Base-by-base conservation (phyloP, 108 stramenopile species). In the Nitzschia sp. region DNA sequence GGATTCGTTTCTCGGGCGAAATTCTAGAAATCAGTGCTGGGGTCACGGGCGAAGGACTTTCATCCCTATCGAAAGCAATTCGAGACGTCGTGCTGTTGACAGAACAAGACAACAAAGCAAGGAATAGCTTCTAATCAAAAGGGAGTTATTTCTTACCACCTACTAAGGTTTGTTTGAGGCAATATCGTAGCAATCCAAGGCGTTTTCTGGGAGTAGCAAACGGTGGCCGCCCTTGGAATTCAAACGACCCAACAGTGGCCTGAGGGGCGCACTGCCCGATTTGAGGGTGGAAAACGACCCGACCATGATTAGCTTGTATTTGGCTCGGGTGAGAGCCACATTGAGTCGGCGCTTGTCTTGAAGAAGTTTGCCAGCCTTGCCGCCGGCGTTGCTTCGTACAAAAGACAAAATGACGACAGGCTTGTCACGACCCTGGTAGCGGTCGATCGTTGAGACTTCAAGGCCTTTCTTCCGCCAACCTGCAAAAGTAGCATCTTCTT, bases 351-450 rank as follows among this genome's bases (percentile, higher is more conserved):
- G 70, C 40, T 65, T 76, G 72, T 95, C 96, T 50, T 86, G 76
- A 9, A 97, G 81, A 1, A 97, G 69, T 25, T 73, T 79, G 6
- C 93, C 93, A 22, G 75, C 62, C 24, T 83, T 83, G 22, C 86
- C 81, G 58, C 81, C 75, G 0, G 25, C 50, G 67, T 92, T 95
- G 70, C 91, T 91, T 55, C 93, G 77, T 14, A 94, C 94, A 41
- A 94, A 73, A 7, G 94, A 95, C 26, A 95, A 63, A 26, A 97
- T 77, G 19, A 95, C 89, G 9, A 80, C 88, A 21, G 75, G 63
- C 70, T 95, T 95, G 78, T 97, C 96, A 58, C 92, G 57, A 7
- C 96, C 96, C 71, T 97, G 96, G 66, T 88, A 97, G 21, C 80
- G 64, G 75, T 97, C 96, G 44, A 97, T 89, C 38, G 96, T 97